Evolutionary conservation across 495 filamentous ascomycete species (phyloP).

Genomic region (Thermochaetoides thermophila): DNA sequence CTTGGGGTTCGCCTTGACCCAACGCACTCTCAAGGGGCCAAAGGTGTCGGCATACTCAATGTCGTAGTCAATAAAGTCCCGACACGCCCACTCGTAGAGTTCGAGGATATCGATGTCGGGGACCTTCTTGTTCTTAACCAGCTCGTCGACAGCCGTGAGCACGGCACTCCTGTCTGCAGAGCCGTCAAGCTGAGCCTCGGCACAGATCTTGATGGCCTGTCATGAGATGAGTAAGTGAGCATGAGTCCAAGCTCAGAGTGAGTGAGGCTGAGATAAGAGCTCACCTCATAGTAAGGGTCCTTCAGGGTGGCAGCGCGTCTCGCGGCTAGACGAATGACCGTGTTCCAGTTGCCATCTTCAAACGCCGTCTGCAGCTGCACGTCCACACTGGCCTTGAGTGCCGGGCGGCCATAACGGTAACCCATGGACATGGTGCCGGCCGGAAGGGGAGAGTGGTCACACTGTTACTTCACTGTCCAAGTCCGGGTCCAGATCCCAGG

Average conservation of each 20-base stretch:
- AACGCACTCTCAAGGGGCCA: constrained; percentile 24
- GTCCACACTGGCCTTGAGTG: constrained; percentile 25
- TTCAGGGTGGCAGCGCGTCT: constrained; percentile 27
- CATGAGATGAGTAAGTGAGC: constrained; percentile 6
- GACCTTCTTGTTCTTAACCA: constrained; percentile 23
- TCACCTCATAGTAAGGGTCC: constrained; percentile 32
- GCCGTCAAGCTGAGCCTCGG: constrained; percentile 30
- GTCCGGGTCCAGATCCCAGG: no score
- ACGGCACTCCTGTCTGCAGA: constrained; percentile 19
- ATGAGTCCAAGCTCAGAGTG: not conserved
- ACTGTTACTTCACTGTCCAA: no score
- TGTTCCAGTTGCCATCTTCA: constrained; percentile 28
- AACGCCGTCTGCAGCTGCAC: constrained; percentile 26
- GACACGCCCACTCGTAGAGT: constrained; percentile 27
- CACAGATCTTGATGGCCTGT: constrained; percentile 30
- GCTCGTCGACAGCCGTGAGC: constrained; percentile 21
- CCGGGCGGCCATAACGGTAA: constrained; percentile 15
- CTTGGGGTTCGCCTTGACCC: constrained; percentile 29
- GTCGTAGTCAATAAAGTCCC: constrained; percentile 13
- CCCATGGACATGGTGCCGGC: no score
- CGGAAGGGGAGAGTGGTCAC: no score
- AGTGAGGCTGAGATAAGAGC: constrained; percentile 1
- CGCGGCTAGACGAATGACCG: constrained; percentile 26
- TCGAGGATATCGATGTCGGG: constrained; percentile 28
- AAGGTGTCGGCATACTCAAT: constrained; percentile 25